A percentile compares a stretch with the other conserved stretches of the same genome.
Evolutionary conservation across 2,329 filamentous ascomycete species (phyloP).

Genomic region (Xylariales sp.): DNA sequence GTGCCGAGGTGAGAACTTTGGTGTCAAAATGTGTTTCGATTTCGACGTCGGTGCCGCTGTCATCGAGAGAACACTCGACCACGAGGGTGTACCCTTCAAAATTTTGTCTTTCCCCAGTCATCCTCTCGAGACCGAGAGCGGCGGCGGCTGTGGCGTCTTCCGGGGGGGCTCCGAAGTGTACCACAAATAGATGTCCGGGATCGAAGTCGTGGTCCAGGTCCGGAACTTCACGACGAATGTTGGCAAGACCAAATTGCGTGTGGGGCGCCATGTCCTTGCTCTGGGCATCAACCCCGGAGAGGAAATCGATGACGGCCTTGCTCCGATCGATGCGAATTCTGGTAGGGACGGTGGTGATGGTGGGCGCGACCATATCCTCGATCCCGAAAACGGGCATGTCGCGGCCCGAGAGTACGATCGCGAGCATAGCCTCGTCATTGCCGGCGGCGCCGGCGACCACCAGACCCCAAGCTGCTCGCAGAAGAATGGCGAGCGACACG

Average conservation of each 20-base stretch:
- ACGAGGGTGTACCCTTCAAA: conserved; percentile 7
- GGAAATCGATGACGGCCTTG: neutral
- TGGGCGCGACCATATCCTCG: neutral
- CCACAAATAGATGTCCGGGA: conserved; percentile 5
- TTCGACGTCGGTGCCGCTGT: neutral
- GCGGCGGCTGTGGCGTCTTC: neutral
- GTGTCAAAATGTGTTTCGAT: conserved; percentile 1
- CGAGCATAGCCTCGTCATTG: neutral
- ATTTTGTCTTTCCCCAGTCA: conserved; percentile 3
- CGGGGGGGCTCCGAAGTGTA: conserved; percentile 1
- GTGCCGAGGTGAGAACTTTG: neutral
- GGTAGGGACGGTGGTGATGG: neutral
- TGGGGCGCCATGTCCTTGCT: neutral
- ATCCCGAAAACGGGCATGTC: neutral
- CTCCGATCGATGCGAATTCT: neutral
- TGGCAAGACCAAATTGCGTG: neutral
- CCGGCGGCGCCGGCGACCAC: neutral
- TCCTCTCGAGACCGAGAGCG: conserved; percentile 2
- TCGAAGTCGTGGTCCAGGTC: conserved; percentile 4
- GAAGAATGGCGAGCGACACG: neutral
- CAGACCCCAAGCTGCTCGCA: neutral
- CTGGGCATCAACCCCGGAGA: neutral
- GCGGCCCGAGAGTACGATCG: neutral
- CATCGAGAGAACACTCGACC: conserved; percentile 3
- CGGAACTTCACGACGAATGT: conserved; percentile 3